Base-by-base conservation (phyloP, 179 eudicot species). In the Vitellaria paradoxa region DNA sequence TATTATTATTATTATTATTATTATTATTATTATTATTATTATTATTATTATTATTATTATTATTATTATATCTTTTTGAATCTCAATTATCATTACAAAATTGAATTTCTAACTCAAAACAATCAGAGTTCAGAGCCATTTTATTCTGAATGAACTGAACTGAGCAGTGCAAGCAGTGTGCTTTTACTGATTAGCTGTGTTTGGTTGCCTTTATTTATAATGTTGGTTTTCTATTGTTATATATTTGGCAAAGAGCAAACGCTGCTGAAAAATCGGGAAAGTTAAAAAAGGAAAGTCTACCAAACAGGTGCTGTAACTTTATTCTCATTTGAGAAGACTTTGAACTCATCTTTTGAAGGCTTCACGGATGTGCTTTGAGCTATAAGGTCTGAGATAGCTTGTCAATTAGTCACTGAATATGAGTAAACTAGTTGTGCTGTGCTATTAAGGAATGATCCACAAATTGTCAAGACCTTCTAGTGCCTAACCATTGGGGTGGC, bases 81-180 rank as follows among this genome's bases (percentile, higher is more conserved):
- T 62, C 42, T n/a, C 71, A 21, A 37, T 67, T 14, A 42, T 61
- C 7, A 70, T 70, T 70, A 30, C 42, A 46, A 68, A 59, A 57
- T 30, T 40, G 63, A 56, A n/a, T 6, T 49, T 23, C 50, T 47
- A 69, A 50, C 73, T 71, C 20, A 7, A 7, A 67, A 0, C 18
- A 64, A 23, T 30, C 50, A 67, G 23, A 18, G 70, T 42, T 67
- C 13, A 40, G 52, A 40, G 7, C 12, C 5, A 18, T 40, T 52
- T 72, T 57, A 56, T 55, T 45, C 76, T 10, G 65, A 37, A 56
- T 72, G 30, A 57, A 72, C 52, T 56, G 26, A 12, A 56, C 46
- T 53, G 21, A 7, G 23, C 63, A 2, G 26, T 68, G 72, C 18
- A 67, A 50, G 57, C 21, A 21, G 56, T 69, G 37, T 20, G 57